A percentile compares a stretch with the other conserved stretches of the same genome.
Evolutionary conservation across 768 basidiomycete genomes (phyloP).

Genomic region (Tylopilus rubrobrunneus): DNA sequence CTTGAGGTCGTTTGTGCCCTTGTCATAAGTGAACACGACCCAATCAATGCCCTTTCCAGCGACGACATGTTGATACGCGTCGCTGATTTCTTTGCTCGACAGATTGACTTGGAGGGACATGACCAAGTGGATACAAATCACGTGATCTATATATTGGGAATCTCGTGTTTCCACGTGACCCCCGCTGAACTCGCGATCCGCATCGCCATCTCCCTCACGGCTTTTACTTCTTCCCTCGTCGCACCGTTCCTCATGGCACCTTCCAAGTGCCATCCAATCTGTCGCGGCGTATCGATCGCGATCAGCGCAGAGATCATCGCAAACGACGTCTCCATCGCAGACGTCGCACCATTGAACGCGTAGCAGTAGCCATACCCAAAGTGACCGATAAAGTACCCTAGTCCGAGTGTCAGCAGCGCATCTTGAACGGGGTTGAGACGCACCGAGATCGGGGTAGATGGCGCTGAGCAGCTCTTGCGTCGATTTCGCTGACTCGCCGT

Average conservation of each 20-base stretch:
- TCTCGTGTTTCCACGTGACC: slow-evolving; percentile 49
- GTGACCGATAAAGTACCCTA: slow-evolving; percentile 52
- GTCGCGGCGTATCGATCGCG: slow-evolving; percentile 56
- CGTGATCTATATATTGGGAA: slow-evolving; percentile 12
- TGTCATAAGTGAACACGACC: slow-evolving; percentile 78
- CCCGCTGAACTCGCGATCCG: slow-evolving; percentile 46
- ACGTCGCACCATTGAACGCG: slow-evolving; percentile 43
- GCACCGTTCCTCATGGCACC: slow-evolving; percentile 56
- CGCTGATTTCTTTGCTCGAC: slow-evolving; percentile 63
- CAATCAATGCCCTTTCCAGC: slow-evolving; percentile 67
- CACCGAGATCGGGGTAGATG: slow-evolving; percentile 65
- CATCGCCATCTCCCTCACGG: slow-evolving; percentile 54
- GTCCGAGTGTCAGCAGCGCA: not conserved
- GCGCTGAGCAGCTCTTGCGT: slow-evolving; percentile 46
- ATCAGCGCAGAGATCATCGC: slow-evolving; percentile 59
- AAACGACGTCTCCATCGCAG: slow-evolving; percentile 55
- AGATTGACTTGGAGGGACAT: slow-evolving; percentile 85
- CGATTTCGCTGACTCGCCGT: slow-evolving; percentile 50
- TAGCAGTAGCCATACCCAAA: slow-evolving; percentile 59
- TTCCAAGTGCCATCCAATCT: slow-evolving; percentile 63
- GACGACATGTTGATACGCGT: slow-evolving; percentile 74
- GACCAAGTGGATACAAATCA: not conserved
- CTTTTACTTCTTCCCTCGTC: slow-evolving; percentile 46
- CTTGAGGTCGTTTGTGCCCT: slow-evolving; percentile 80
- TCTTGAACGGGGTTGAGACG: slow-evolving; percentile 3